These are phyloP conservation scores for Paraphaeosphaeria sporulosa DNA, from an alignment of 2,329 filamentous ascomycete species.

Conservation along the genomic window DNA sequence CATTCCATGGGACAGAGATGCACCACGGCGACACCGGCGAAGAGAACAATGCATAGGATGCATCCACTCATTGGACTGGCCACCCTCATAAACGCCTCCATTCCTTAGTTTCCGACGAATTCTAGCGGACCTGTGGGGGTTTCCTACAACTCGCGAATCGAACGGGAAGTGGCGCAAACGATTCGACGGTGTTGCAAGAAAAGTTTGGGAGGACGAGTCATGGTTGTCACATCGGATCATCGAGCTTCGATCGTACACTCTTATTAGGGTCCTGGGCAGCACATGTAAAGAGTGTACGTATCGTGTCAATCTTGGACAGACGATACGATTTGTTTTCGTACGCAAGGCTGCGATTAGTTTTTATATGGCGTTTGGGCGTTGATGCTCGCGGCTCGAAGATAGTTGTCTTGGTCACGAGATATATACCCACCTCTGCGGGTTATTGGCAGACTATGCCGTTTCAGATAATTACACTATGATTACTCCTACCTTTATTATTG, in stretches of 20 bases:
- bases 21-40: slow-evolving; percentile 42
- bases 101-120: neutral
- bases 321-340: neutral
- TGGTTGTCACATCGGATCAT: neutral
- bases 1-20: slow-evolving; percentile 50
- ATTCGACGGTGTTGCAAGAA: neutral
- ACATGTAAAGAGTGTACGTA: neutral
- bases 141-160: neutral
- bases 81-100: neutral
- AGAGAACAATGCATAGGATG: slow-evolving; percentile 33
- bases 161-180: neutral
- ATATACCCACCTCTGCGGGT: slow-evolving; percentile 1
- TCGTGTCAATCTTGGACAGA: neutral
- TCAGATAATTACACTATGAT: neutral
- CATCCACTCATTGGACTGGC: neutral
- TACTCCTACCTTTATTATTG: neutral
- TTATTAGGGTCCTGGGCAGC: neutral
- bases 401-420: neutral
- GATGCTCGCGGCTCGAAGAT: neutral
- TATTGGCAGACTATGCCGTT: neutral
- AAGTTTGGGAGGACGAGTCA: neutral
- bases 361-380: slow-evolving; percentile 1
- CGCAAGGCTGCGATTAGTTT: neutral
- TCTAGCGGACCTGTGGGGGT: neutral
- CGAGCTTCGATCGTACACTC: neutral